Base-by-base conservation (phyloP, 495 filamentous ascomycete genomes). In the Xylaria venustula region DNA sequence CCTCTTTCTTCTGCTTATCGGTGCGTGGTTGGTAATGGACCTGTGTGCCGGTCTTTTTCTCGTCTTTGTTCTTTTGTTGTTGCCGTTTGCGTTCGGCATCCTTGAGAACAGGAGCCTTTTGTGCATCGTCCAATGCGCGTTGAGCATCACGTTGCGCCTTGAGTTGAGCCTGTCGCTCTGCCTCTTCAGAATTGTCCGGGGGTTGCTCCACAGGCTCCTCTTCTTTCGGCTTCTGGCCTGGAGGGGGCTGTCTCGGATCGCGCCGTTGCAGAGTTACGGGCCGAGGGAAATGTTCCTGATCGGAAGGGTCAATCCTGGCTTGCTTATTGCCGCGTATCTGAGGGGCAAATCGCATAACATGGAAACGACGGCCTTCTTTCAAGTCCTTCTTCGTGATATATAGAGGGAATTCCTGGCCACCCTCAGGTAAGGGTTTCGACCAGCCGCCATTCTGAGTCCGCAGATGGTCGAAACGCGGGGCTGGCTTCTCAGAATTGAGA, bases 231-330 rank as follows among this genome's bases (percentile, higher is more conserved):
- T 76, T 76, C 28, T 77, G 79, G 9, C 82, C 77, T 14, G 81
- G 78, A 6, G 85, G 80, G 42, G 87, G 84, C 54, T 88, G 82
- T 48, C 89, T 83, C n/a, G 93, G 92, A 70, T 96, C 92, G 8
- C 93, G 88, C 36, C 94, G 88, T 71, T 97, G 92, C 45, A 98
- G 75, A 17, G 90, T 83, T 17, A 98, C 89, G 0, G 94, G 94
- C 42, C 91, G 84, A 9, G 89, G 88, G 66, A 98, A 98, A 54
- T 96, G 85, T 2, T 87, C 79, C 63, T 90, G 84, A 68, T 97
- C 82, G 23, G 82, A 81, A 41, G 89, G 88, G 70, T 96, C 89
- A 28, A 95, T 77, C 53, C 47, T 51, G 17, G 71, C 65, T 61
- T 82, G 82, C 65, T 37, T 40, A 60, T 49, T 41, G 63, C 48